These are phyloP conservation scores for Phytophthora tentaculata DNA, from an alignment of 352 stramenopile genomes.

Conservation along the genomic window DNA sequence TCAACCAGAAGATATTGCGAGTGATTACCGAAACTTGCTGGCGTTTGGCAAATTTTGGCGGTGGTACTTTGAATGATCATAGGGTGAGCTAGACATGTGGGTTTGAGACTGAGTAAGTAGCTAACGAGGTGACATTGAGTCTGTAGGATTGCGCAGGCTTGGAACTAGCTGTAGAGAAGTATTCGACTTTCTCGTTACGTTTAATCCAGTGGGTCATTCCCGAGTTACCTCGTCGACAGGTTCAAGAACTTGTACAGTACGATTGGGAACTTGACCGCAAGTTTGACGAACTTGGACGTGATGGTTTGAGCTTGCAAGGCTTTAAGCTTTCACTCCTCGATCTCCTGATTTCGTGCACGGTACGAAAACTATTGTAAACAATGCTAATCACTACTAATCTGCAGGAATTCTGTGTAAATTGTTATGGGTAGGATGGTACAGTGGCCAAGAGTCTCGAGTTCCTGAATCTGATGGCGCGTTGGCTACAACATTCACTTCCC, in stretches of 20 bases:
- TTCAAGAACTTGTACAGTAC: conserved; percentile 40
- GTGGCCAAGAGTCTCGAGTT: conserved; percentile 55
- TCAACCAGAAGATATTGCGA: conserved; percentile 44
- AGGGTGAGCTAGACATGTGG: neutral
- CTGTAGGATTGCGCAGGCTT: conserved; percentile 39
- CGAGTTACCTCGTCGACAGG: conserved; percentile 47
- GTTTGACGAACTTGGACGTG: conserved; percentile 47
- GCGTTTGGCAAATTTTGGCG: conserved; percentile 54
- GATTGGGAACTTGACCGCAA: conserved; percentile 63
- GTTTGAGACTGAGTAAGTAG: neutral
- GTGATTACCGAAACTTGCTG: conserved; percentile 54
- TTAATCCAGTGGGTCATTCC: conserved; percentile 62
- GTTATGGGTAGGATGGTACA: conserved; percentile 37
- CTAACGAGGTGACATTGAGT: conserved; percentile 1
- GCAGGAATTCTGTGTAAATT: neutral
- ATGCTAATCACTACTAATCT: neutral
- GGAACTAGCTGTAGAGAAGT: conserved; percentile 53
- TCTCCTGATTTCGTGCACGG: conserved; percentile 53
- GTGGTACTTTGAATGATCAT: neutral
- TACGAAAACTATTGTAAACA: conserved; percentile 6
- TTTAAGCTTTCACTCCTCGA: conserved; percentile 62
- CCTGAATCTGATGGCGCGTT: conserved; percentile 47
- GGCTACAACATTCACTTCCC: conserved; percentile 44
- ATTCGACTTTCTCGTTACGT: conserved; percentile 52
- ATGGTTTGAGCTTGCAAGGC: conserved; percentile 51